phyloP scores from a whole-genome alignment of 768 basidiomycete species.

The Leccinum longicurvipes region DNA sequence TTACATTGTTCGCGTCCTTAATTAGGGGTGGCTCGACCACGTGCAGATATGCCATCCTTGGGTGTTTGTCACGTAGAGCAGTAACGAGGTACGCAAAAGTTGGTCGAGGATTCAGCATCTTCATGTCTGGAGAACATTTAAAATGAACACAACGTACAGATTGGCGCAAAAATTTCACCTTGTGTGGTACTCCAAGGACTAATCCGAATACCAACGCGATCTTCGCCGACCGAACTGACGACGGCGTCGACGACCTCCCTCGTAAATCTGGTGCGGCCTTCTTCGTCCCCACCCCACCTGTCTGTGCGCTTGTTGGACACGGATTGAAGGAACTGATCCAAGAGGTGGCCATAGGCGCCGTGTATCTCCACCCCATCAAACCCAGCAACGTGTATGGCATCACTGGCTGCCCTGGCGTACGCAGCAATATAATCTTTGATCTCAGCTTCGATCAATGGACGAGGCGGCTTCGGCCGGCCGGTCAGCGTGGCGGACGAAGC shows the following conservation, averaged over 20 bases:
- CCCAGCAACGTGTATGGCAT: conserved; percentile 36
- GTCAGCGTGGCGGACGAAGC: conserved; percentile 31
- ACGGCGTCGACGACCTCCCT: conserved; percentile 55
- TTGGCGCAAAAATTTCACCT: conserved; percentile 22
- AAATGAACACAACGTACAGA: not conserved
- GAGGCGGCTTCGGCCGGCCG: conserved; percentile 12
- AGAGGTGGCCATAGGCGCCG: conserved; percentile 42
- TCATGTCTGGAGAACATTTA: conserved; percentile 38
- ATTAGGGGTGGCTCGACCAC: conserved; percentile 39
- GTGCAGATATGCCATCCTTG: conserved; percentile 50
- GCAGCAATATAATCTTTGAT: conserved; percentile 30
- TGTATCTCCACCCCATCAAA: conserved; percentile 49
- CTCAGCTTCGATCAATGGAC: conserved; percentile 26
- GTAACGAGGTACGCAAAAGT: conserved; percentile 50
- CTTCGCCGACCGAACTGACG: conserved; percentile 47
- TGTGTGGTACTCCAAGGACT: conserved; percentile 52
- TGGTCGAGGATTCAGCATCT: conserved; percentile 51
- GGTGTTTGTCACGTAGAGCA: conserved; percentile 32
- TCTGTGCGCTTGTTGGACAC: conserved; percentile 58
- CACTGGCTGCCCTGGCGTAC: conserved; percentile 32
- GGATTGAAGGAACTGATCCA: conserved; percentile 63
- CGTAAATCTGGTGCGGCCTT: conserved; percentile 54
- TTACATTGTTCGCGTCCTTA: conserved; percentile 4
- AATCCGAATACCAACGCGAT: conserved; percentile 52
- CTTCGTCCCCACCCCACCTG: conserved; percentile 64